Evolutionary conservation across 2,329 filamentous ascomycete genomes (phyloP), one percentile per base, ranked within the genome.

Genomic region (Calonectria ilicicola): DNA sequence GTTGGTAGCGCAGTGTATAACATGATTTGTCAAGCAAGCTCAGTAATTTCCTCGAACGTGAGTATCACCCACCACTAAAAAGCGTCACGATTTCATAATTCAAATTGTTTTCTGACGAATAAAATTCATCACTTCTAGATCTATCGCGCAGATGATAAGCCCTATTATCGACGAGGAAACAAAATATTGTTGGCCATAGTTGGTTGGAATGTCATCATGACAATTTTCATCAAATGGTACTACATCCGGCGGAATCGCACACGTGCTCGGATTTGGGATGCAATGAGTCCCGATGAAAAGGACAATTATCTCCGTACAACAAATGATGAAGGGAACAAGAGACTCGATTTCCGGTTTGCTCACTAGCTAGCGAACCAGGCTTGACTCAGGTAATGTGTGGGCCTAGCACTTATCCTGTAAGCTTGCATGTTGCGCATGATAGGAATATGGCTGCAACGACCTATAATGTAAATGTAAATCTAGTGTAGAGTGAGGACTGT

Each of bases 1-100:
- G 88, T 92, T 1, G 88, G 89, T 0, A 87, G 88, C 1, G 90
- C 89, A 1, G 80, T 91, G 19, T 92, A 91, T 80, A 92, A 91
- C 75, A 84, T 84, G 81, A 81, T 76, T 42, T 80, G 82, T 6
- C 81, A 84, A 83, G 80, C 78, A 2, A 78, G 80, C 8, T 78
- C 75, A 35, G 83, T 85, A 17, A 82, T 83, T 26, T 72, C 76
- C 1, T 76, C 80, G 3, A 79, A 85, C 68, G 76, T 76, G n/a
- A 53, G 69, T 27, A 14, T 26, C 7, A n/a, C n/a, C 32, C 32
- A 35, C 9, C 32, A 35, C 10, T 14, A 8, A 35, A 35, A 8
- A 35, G 12, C 32, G 9, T 32, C 10, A 35, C 8, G 10, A 3
- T 35, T 10, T 32, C 1, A 32, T 32, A 5, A 32, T 32, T 9